Evolutionary conservation across 169 alveolate genomes (phyloP).

Genomic region (Cryptosporidium bovis): DNA sequence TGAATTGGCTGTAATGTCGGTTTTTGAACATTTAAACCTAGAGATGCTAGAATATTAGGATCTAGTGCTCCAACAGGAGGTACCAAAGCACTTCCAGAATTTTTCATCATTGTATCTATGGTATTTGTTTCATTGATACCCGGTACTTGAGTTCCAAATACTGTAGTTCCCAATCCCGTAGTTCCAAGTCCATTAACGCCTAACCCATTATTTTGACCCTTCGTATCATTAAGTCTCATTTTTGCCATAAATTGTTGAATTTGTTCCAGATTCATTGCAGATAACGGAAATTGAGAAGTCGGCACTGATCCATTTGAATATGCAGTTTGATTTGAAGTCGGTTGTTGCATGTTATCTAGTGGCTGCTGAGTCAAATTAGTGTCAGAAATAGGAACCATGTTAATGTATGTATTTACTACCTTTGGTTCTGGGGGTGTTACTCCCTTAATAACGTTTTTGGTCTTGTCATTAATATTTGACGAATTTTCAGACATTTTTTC

Average conservation of each 20-base stretch:
- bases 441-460: conserved; percentile 43
- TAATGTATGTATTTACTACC: conserved; percentile 26
- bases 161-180: not conserved
- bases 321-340: not conserved
- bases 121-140: not conserved
- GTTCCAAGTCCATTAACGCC: not conserved
- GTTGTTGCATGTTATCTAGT: not conserved
- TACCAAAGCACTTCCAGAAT: not conserved
- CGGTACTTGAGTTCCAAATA: conserved; percentile 4
- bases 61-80: conserved; percentile 70
- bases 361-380: not conserved
- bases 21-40: conserved; percentile 57
- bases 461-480: conserved; percentile 44
- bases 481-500: conserved; percentile 52
- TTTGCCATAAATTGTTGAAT: conserved; percentile 53
- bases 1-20: conserved; percentile 65
- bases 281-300: conserved; percentile 25
- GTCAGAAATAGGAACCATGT: conserved; percentile 64
- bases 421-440: conserved; percentile 67
- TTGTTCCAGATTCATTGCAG: conserved; percentile 62
- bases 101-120: conserved; percentile 9
- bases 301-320: not conserved
- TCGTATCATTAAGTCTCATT: conserved; percentile 18
- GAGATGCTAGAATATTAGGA: conserved; percentile 53
- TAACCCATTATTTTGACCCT: not conserved